These are phyloP conservation scores for Xylariales sp. DNA, from an alignment of 2,329 filamentous ascomycete species.

Conservation along the genomic window DNA sequence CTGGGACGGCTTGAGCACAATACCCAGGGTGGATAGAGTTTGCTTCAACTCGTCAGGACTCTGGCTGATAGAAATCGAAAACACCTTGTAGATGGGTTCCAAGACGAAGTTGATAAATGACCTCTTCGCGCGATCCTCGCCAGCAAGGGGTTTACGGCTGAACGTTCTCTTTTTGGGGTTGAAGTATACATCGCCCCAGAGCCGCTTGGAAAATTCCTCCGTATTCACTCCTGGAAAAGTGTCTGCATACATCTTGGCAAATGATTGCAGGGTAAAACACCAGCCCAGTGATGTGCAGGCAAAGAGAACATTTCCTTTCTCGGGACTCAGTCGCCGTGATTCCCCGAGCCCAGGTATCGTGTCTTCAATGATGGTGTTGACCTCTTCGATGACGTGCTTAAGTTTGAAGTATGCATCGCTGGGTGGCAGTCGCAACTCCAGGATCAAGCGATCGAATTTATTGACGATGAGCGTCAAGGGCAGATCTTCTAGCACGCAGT, in stretches of 20 bases:
- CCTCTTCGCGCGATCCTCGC: slow-evolving; percentile 75
- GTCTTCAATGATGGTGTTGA: slow-evolving; percentile 92
- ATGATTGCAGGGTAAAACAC: slow-evolving; percentile 93
- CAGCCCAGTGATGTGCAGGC: slow-evolving; percentile 90
- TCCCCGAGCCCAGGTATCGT: slow-evolving; percentile 78
- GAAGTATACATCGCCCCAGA: slow-evolving; percentile 98
- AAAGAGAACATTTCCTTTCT: slow-evolving; percentile 98
- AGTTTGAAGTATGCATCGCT: slow-evolving; percentile 98
- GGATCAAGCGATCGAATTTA: slow-evolving; percentile 92
- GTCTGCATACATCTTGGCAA: slow-evolving; percentile 94
- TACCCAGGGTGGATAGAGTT: slow-evolving; percentile 75
- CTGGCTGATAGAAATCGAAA: slow-evolving; percentile 89
- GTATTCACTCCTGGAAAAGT: slow-evolving; percentile 78
- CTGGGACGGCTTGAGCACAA: slow-evolving; percentile 85
- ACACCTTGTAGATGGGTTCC: slow-evolving; percentile 97
- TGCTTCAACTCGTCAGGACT: slow-evolving; percentile 78
- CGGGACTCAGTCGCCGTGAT: slow-evolving; percentile 78
- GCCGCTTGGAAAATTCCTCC: slow-evolving; percentile 73
- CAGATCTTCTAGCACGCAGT: slow-evolving; percentile 84
- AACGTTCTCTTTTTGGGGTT: slow-evolving; percentile 89
- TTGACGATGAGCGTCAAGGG: slow-evolving; percentile 90
- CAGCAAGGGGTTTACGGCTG: slow-evolving; percentile 66
- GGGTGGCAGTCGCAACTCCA: slow-evolving; percentile 91
- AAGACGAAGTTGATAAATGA: slow-evolving; percentile 93
- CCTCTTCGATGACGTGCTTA: slow-evolving; percentile 97